Percentiles rank a stretch among this genome's conserved stretches.
Evolutionary conservation across 768 basidiomycete genomes (phyloP).

Genomic region (Collybiopsis luxurians): DNA sequence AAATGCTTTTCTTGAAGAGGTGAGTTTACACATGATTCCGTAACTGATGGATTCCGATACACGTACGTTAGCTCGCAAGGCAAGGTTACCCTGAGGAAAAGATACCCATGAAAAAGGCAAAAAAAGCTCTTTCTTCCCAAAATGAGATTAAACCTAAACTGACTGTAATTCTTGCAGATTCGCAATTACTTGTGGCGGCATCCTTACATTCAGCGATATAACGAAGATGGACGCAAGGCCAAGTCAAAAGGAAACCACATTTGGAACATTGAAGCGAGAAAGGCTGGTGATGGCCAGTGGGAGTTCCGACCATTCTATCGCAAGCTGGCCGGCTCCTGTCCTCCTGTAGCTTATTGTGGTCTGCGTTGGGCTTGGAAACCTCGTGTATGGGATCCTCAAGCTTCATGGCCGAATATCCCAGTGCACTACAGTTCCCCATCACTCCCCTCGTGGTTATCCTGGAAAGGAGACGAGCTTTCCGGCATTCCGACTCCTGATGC

Average conservation of each 20-base stretch:
- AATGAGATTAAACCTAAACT: conserved; percentile 13
- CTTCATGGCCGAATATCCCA: conserved; percentile 73
- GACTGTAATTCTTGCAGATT: conserved; percentile 44
- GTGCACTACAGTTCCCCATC: conserved; percentile 79
- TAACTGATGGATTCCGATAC: background rate
- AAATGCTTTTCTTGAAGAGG: conserved; percentile 91
- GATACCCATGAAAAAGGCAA: conserved; percentile 94
- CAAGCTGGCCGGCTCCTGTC: conserved; percentile 81
- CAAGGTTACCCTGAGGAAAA: conserved; percentile 92
- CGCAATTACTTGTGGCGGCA: conserved; percentile 97
- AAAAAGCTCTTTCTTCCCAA: conserved; percentile 11
- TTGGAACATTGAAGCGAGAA: conserved; percentile 98
- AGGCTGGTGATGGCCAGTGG: conserved; percentile 73
- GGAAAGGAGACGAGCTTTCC: conserved; percentile 80
- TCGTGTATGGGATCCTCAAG: conserved; percentile 96
- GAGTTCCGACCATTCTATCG: conserved; percentile 86
- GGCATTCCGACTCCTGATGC: conserved; percentile 80
- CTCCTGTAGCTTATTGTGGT: conserved; percentile 77
- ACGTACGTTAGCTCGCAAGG: conserved; percentile 58
- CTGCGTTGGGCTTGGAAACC: conserved; percentile 88
- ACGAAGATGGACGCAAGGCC: conserved; percentile 98
- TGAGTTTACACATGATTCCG: conserved; percentile 23
- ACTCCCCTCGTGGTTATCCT: conserved; percentile 84
- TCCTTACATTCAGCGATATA: conserved; percentile 92
- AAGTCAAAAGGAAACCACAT: conserved; percentile 99